Percentiles rank a stretch among this genome's conserved stretches.
These are phyloP conservation scores for Gremmenia infestans DNA, from an alignment of 2,329 filamentous ascomycete species.

Conservation along the genomic window DNA sequence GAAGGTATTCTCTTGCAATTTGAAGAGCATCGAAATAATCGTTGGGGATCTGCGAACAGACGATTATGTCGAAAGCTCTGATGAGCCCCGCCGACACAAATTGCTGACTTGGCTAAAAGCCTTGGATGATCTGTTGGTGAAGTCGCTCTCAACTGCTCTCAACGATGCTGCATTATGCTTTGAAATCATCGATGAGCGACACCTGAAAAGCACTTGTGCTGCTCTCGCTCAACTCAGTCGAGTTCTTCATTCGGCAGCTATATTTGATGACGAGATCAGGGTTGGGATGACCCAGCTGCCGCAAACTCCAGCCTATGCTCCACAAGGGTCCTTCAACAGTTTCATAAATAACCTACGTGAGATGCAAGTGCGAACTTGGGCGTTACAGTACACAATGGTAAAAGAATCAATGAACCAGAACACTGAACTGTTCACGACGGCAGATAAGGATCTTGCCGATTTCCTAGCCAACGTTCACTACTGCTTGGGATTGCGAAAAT, in stretches of 20 bases:
- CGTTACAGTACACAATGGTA: constrained; percentile 75
- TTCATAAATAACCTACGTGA: constrained; percentile 72
- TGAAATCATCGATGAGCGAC: constrained; percentile 77
- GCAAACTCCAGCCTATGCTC: constrained; percentile 44
- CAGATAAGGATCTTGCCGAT: constrained; percentile 69
- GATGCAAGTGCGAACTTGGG: constrained; percentile 84
- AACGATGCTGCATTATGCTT: constrained; percentile 64
- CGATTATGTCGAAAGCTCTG: constrained; percentile 49
- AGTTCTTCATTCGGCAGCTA: constrained; percentile 71
- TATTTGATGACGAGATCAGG: constrained; percentile 82
- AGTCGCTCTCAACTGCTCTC: constrained; percentile 63
- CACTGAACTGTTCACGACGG: constrained; percentile 55
- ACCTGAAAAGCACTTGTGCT: constrained; percentile 67
- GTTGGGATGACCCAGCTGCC: constrained; percentile 65
- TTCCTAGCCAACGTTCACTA: constrained; percentile 79
- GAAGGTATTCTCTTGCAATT: constrained; percentile 81
- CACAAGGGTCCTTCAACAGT: constrained; percentile 41
- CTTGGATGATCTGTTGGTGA: constrained; percentile 70
- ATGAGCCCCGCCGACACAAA: constrained; percentile 61
- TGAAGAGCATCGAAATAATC: constrained; percentile 82
- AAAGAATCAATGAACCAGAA: constrained; percentile 70
- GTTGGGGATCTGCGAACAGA: constrained; percentile 62
- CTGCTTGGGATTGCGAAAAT: constrained; percentile 75
- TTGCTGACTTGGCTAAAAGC: constrained; percentile 74
- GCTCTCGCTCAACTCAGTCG: constrained; percentile 67